Base-by-base conservation (phyloP, 345 rosid species). In the Corchorus capsularis region DNA sequence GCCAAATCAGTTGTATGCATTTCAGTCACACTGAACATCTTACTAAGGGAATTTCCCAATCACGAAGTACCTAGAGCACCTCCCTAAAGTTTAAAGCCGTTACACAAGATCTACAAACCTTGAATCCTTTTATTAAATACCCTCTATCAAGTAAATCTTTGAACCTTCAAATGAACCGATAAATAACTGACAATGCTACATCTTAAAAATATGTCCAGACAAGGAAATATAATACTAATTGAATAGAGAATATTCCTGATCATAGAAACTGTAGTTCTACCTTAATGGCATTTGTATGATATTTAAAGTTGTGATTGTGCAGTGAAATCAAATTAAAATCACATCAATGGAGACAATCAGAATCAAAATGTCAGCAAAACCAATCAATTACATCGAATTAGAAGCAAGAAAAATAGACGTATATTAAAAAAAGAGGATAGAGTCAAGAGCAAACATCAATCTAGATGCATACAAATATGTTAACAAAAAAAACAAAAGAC, bases 391-490 rank as follows among this genome's bases (percentile, higher is more conserved):
- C 22, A 68, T 27, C 57, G 49, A 49, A 68, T 27, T 49, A 27
- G 43, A 50, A 4, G 13, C 43, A 15, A 68, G 55, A 37, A 63
- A 17, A 0, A 17, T 64, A 56, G 14, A 56, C 34, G 3, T 9
- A 56, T 20, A 43, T 39, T 64, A 17, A 43, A 64, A 64, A n/a
- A 41, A 5, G 6, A 37, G 50, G 63, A 22, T 8, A 5, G 34
- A 34, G 73, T 53, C 9, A 35, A 39, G 20, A 52, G 27, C 8
- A 17, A 45, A 17, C 73, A 53, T 52, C 17, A 34, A 34, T 52
- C 61, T 17, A 17, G 32, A 52, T 52, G 60, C 45, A 52, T 27
- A 14, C n/a, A 69, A 57, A 69, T 69, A 69, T 32, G 63, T 47
- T 47, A 47, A 59, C 16, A 59, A 4, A 12, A 20, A 59, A 49